These are phyloP conservation scores for Daldinia sp. DNA, from an alignment of 2,329 filamentous ascomycete species.

Conservation along the genomic window DNA sequence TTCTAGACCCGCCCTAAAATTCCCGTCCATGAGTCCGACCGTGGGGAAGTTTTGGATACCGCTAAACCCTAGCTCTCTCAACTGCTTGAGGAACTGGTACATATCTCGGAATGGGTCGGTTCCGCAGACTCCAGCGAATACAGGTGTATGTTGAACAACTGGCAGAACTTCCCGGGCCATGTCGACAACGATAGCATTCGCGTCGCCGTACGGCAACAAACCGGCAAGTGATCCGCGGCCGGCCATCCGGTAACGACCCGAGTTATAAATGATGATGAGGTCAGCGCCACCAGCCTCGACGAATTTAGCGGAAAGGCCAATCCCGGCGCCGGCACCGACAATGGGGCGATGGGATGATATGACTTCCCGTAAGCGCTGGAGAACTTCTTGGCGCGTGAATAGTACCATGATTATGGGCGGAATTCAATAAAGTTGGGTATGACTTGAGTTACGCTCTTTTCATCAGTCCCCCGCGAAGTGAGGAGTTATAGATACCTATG, in stretches of 20 bases:
- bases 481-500: neutral
- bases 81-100: slow-evolving; percentile 64
- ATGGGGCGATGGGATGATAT: slow-evolving; percentile 65
- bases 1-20: slow-evolving; percentile 72
- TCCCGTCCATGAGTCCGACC: slow-evolving; percentile 73
- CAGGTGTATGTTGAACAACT: slow-evolving; percentile 68
- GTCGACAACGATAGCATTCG: slow-evolving; percentile 73
- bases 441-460: neutral
- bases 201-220: slow-evolving; percentile 75
- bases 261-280: slow-evolving; percentile 77
- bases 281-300: slow-evolving; percentile 74
- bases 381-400: slow-evolving; percentile 63
- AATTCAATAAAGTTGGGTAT: neutral
- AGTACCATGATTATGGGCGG: slow-evolving; percentile 53
- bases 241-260: slow-evolving; percentile 76
- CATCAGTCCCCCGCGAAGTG: neutral
- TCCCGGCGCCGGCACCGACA: slow-evolving; percentile 74
- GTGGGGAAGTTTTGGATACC: slow-evolving; percentile 80
- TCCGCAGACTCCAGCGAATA: slow-evolving; percentile 75
- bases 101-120: slow-evolving; percentile 75
- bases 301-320: slow-evolving; percentile 75
- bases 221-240: slow-evolving; percentile 74
- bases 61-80: slow-evolving; percentile 70
- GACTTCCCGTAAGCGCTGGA: slow-evolving; percentile 61
- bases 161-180: slow-evolving; percentile 75